Evolutionary conservation across 108 stramenopile genomes (phyloP).

Genomic region (Cyclotella distinguenda): DNA sequence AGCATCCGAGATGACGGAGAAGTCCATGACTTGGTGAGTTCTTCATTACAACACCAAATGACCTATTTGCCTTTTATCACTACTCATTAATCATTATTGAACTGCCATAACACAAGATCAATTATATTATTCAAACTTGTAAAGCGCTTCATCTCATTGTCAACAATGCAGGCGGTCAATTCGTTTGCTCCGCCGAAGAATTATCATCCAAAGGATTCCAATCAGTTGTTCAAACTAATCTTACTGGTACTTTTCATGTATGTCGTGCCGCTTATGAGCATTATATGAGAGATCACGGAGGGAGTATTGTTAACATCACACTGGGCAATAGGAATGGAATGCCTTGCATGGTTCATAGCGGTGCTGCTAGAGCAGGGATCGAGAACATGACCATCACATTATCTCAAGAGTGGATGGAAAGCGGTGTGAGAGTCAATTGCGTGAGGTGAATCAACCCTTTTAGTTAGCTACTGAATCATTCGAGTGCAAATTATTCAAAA

Average conservation of each 20-base stretch:
- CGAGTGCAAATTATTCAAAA: no score
- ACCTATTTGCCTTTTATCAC: no score
- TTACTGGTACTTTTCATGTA: slow-evolving; percentile 78
- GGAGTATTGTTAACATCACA: slow-evolving; percentile 85
- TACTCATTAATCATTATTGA: neutral
- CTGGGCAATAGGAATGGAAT: slow-evolving; percentile 86
- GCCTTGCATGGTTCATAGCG: slow-evolving; percentile 83
- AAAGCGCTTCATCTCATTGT: slow-evolving; percentile 71
- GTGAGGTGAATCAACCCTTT: no score
- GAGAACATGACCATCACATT: slow-evolving; percentile 88
- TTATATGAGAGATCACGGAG: slow-evolving; percentile 79
- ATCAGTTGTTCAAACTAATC: slow-evolving; percentile 80
- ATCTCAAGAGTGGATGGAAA: slow-evolving; percentile 85
- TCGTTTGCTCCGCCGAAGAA: slow-evolving; percentile 67
- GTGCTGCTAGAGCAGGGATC: slow-evolving; percentile 80
- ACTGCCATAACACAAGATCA: slow-evolving; percentile 24
- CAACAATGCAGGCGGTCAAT: slow-evolving; percentile 88
- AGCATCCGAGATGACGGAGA: slow-evolving; percentile 76
- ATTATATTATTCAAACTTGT: slow-evolving; percentile 50
- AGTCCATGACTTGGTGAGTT: slow-evolving; percentile 51
- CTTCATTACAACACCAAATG: no score
- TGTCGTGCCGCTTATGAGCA: slow-evolving; percentile 75
- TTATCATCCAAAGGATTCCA: slow-evolving; percentile 68
- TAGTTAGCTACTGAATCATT: no score
- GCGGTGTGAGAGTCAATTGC: slow-evolving; percentile 79